Conservation (phyloP, 1,284 basidiomycete genomes). For the Pterulicium gracile region DNA sequence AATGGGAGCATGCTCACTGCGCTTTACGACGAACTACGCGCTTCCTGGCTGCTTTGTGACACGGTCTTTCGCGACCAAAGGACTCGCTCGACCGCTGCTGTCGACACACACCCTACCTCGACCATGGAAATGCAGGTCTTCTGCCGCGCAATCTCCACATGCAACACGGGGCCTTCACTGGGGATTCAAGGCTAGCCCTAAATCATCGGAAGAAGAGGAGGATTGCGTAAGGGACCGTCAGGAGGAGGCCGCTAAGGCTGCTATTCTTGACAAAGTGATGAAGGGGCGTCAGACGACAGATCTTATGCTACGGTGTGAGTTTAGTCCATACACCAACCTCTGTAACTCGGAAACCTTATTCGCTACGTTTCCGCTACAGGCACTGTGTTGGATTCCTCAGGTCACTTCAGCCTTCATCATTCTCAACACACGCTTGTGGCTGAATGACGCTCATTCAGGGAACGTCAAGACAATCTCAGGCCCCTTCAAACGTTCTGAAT, state of each 20-base stretch:
- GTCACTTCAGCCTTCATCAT: slow-evolving; percentile 23
- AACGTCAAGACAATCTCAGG: slow-evolving; percentile 87
- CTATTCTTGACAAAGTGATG: slow-evolving; percentile 72
- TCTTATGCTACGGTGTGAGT: slow-evolving; percentile 74
- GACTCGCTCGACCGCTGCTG: not conserved
- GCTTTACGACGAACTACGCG: too few relatives aligned
- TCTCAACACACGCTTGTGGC: slow-evolving; percentile 18
- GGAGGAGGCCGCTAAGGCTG: slow-evolving; percentile 59
- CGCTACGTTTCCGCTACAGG: slow-evolving; percentile 41
- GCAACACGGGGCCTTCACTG: not conserved
- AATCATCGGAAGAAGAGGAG: not conserved
- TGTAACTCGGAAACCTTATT: slow-evolving; percentile 4
- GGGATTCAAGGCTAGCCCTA: not conserved
- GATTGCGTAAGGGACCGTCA: slow-evolving; percentile 31
- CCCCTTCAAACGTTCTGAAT: slow-evolving; percentile 81
- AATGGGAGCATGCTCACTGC: not conserved
- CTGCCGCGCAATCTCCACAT: not conserved
- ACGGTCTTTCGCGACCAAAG: not conserved
- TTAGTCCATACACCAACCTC: not conserved
- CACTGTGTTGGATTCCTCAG: slow-evolving; percentile 78
- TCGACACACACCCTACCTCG: too few relatives aligned
- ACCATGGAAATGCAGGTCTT: not conserved
- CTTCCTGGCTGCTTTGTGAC: too few relatives aligned
- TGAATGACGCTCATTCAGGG: slow-evolving; percentile 31
- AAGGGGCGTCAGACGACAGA: slow-evolving; percentile 72